A percentile compares a stretch with the other conserved stretches of the same genome.
Conservation (phyloP, 441 rosid genomes). For the Pelargonium fulgidum region DNA sequence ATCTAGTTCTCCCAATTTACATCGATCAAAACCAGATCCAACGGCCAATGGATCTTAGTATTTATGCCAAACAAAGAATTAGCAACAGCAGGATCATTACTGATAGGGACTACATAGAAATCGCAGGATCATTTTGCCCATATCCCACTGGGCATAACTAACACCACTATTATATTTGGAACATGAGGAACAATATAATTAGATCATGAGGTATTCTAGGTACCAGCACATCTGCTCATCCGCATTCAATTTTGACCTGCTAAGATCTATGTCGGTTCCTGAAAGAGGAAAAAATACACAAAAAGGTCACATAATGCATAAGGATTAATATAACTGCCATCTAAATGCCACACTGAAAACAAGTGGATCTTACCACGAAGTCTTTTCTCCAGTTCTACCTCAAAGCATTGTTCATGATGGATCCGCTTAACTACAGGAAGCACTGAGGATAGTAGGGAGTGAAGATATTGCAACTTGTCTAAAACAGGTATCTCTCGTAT, state of each 20-base stretch:
- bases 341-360: neutral
- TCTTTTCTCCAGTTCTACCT: conserved; percentile 75
- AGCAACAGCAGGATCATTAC: neutral
- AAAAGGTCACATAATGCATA: conserved; percentile 15
- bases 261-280: conserved; percentile 75
- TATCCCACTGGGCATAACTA: neutral
- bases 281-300: conserved; percentile 21
- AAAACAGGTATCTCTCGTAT: conserved; percentile 71
- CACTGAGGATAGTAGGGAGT: conserved; percentile 67
- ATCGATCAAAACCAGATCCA: conserved; percentile 14
- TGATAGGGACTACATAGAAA: neutral
- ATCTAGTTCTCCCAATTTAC: neutral
- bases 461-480: conserved; percentile 76
- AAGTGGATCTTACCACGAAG: conserved; percentile 54
- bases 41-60: neutral
- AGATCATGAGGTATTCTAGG: conserved; percentile 17
- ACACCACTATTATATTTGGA: neutral
- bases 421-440: conserved; percentile 84
- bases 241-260: conserved; percentile 74
- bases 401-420: conserved; percentile 73
- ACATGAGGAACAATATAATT: neutral
- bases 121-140: neutral
- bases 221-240: conserved; percentile 99
- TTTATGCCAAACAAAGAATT: neutral
- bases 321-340: neutral